phyloP scores from a whole-genome alignment of 225 moss, liverwort and hornwort genomes.

The Physcomitrium patens region DNA sequence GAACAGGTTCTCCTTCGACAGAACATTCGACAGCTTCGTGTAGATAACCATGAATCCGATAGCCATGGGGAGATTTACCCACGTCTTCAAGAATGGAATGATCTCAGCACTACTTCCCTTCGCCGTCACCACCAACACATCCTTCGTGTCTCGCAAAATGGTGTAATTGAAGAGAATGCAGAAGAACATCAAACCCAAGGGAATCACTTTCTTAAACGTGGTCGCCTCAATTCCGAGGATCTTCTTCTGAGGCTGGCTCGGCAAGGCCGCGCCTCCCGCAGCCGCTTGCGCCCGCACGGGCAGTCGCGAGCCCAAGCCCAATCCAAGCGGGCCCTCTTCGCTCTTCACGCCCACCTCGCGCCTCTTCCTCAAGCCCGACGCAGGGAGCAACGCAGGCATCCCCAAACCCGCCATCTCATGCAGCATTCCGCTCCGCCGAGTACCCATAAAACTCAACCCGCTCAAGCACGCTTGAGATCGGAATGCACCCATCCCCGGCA shows the following conservation, averaged over 20 bases:
- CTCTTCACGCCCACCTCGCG: slow-evolving; percentile 24
- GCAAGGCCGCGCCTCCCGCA: slow-evolving; percentile 44
- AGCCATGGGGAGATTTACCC: slow-evolving; percentile 99
- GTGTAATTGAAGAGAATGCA: slow-evolving; percentile 99
- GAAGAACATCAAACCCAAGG: slow-evolving; percentile 96
- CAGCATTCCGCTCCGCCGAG: slow-evolving; percentile 7
- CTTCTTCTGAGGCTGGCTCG: slow-evolving; percentile 45
- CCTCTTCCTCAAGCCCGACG: slow-evolving; percentile 8
- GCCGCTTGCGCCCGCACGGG: slow-evolving; percentile 64
- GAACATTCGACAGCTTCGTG: slow-evolving; percentile 86
- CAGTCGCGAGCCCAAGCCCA: slow-evolving; percentile 45
- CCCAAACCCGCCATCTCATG: slow-evolving; percentile 37
- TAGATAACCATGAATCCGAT: slow-evolving; percentile 98
- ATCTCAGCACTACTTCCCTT: slow-evolving; percentile 99
- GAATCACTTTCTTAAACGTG: slow-evolving; percentile 94
- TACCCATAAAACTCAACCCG: slow-evolving; percentile 21
- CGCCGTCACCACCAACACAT: slow-evolving; percentile 98
- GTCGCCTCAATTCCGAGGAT: slow-evolving; percentile 74
- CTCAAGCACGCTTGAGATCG: slow-evolving; percentile 25
- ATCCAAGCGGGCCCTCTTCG: slow-evolving; percentile 21
- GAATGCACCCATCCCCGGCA: slow-evolving; percentile 56
- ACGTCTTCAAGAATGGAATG: slow-evolving; percentile 96
- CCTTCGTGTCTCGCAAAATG: slow-evolving; percentile 96
- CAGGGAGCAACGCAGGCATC: slow-evolving; percentile 15
- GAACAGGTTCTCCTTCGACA: slow-evolving; percentile 93